Base-by-base conservation (phyloP, 2,329 filamentous ascomycete genomes). In the Microsporum canis region DNA sequence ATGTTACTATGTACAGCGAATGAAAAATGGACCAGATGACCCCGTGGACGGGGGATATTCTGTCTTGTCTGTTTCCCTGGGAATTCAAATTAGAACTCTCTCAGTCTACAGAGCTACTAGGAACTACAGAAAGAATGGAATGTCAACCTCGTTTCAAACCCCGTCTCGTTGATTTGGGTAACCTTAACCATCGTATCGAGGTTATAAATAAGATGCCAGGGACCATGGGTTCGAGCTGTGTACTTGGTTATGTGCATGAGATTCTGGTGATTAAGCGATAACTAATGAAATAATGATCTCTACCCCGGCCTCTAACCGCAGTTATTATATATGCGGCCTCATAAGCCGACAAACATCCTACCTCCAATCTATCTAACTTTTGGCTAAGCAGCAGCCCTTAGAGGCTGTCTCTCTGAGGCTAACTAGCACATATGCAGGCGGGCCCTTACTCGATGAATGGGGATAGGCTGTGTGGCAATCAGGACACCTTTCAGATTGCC, bases 131-230 rank as follows among this genome's bases (percentile, higher is more conserved):
- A 29, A 55, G 49, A 55, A 8, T 23, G n/a, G 33, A 55, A 55
- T 34, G 49, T 36, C 49, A 55, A 55, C 49, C 49, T 55, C 49
- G 49, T 55, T 55, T 55, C 49, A 29, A 55, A 55, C 49, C 49
- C 31, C 31, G 49, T 55, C 49, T 36, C 33, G 10, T 36, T 55
- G 31, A 55, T 36, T 55, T 17, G 49, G 36, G 49, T 55, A 55
- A 55, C 49, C 49, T 23, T 36, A 34, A 12, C 6, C 14, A n/a
- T 36, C 49, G 49, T 55, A 55, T 55, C 17, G 36, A 14, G 27
- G 23, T 6, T 7, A 34, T 55, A 23, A 14, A 36, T 55, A 34
- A 23, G 49, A 2, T 55, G 49, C n/a, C n/a, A 31, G 49, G 45
- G 49, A 55, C 49, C 49, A 55, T 17, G 49, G 33, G 49, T 55